Percentiles rank a stretch among this genome's conserved stretches.
Evolutionary conservation across 257 asterid species (phyloP).

Genomic region (Forsythia viridissima): DNA sequence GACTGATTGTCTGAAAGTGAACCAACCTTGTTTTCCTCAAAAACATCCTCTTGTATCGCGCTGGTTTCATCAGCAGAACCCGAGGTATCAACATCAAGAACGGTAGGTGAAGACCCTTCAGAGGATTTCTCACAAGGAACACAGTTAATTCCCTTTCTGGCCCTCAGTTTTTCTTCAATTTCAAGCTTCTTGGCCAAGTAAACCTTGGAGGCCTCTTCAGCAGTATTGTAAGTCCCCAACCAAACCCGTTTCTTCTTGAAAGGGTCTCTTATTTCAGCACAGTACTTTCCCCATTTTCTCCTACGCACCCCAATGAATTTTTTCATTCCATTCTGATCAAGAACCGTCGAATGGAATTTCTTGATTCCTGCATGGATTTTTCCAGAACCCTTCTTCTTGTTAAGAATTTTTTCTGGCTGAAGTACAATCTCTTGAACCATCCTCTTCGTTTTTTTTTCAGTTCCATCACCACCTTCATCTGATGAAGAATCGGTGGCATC

Average conservation of each 20-base stretch:
- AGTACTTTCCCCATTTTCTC: conserved; percentile 39
- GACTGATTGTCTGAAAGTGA: neutral
- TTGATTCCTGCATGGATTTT: neutral
- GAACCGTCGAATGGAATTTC: neutral
- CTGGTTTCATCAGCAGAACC: neutral
- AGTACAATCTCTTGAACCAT: conserved; percentile 34
- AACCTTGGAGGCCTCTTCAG: conserved; percentile 45
- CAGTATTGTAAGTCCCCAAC: conserved; percentile 45
- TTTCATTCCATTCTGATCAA: neutral
- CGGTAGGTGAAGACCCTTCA: conserved; percentile 31
- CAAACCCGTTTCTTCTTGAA: conserved; percentile 34
- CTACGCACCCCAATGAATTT: conserved; percentile 31
- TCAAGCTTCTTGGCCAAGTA: conserved; percentile 31
- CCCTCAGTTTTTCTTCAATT: conserved; percentile 21
- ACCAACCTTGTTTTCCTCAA: neutral
- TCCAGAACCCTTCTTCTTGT: neutral
- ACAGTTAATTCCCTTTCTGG: conserved; percentile 20
- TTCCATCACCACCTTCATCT: conserved; percentile 28
- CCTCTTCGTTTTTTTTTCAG: conserved; percentile 29
- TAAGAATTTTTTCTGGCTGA: neutral
- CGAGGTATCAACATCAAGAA: neutral
- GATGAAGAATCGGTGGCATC: conserved; percentile 66
- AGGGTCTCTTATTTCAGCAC: conserved; percentile 44
- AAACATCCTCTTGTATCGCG: neutral
- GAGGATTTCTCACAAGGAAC: conserved; percentile 8